phyloP scores from a whole-genome alignment of 2,329 filamentous ascomycete genomes.

The Exophiala dermatitidis region DNA sequence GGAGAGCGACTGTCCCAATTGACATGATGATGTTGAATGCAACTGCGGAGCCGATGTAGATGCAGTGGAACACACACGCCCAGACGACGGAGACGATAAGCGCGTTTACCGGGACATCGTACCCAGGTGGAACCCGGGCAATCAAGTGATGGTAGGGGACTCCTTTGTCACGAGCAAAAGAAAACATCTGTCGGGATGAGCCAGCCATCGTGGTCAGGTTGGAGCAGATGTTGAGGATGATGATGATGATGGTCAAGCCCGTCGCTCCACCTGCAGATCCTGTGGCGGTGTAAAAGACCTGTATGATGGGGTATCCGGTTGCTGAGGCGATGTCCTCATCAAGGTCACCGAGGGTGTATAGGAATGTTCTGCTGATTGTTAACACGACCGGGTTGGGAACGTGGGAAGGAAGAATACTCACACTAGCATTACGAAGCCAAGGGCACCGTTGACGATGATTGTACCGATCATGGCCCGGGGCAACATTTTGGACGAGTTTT shows the following conservation, averaged over 20 bases:
- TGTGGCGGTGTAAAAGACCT: slow-evolving; percentile 29
- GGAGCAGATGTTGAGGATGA: slow-evolving; percentile 31
- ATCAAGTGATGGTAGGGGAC: slow-evolving; percentile 29
- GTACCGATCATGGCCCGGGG: slow-evolving; percentile 37
- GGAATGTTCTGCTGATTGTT: slow-evolving; percentile 27
- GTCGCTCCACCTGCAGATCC: slow-evolving; percentile 34
- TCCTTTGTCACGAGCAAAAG: slow-evolving; percentile 35
- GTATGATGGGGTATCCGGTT: slow-evolving; percentile 33
- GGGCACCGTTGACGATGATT: slow-evolving; percentile 32
- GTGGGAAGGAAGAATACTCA: not conserved
- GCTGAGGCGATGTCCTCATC: slow-evolving; percentile 26
- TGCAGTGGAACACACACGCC: slow-evolving; percentile 37
- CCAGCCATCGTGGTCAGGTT: slow-evolving; percentile 32
- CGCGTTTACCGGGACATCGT: slow-evolving; percentile 10
- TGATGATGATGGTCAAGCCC: slow-evolving; percentile 34
- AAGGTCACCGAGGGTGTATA: slow-evolving; percentile 35
- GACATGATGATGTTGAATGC: slow-evolving; percentile 39
- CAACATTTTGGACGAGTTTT: slow-evolving; percentile 33
- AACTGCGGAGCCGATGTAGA: slow-evolving; percentile 29
- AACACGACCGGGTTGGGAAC: not conserved
- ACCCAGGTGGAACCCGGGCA: slow-evolving; percentile 7
- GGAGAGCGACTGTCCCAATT: slow-evolving; percentile 32
- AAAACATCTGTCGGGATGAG: slow-evolving; percentile 32
- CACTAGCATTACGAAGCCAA: slow-evolving; percentile 36
- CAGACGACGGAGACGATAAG: slow-evolving; percentile 40